Evolutionary conservation across 306 rosid species (phyloP).

Genomic region (Nissolia schottii): DNA sequence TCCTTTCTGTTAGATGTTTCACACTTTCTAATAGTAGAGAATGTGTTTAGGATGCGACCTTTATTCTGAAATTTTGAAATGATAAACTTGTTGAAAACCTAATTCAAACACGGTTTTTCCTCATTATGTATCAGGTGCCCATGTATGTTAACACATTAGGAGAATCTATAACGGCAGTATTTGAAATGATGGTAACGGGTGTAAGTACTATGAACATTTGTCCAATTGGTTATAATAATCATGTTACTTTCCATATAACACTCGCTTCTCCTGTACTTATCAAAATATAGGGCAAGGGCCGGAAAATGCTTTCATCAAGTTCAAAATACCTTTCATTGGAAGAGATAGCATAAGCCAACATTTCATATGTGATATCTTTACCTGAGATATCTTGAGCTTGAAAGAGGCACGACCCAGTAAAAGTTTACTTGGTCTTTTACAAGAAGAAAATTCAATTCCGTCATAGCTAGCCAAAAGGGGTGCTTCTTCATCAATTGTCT

Average conservation of each 20-base stretch:
- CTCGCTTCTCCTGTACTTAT: background rate
- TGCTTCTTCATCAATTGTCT: constrained; percentile 73
- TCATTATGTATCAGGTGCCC: background rate
- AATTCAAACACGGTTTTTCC: no score
- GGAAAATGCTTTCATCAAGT: background rate
- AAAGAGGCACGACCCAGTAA: constrained; percentile 87
- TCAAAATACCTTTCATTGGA: no score
- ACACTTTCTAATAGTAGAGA: background rate
- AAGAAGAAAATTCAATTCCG: constrained; percentile 71
- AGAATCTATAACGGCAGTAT: background rate
- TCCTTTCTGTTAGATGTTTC: background rate
- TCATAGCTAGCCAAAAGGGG: constrained; percentile 79
- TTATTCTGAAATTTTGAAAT: no score
- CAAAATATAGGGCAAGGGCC: background rate
- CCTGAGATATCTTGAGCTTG: constrained; percentile 97
- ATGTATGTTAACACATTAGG: background rate
- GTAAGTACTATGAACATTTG: background rate
- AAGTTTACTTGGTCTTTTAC: constrained; percentile 65
- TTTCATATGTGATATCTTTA: constrained; percentile 25
- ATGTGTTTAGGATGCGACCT: background rate
- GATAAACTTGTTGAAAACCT: no score
- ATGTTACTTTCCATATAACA: constrained; percentile 3
- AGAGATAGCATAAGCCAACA: constrained; percentile 5
- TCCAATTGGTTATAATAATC: background rate
- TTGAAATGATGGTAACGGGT: background rate